These are phyloP conservation scores for Adenanthera pavonina DNA, from an alignment of 306 rosid species.

Conservation along the genomic window DNA sequence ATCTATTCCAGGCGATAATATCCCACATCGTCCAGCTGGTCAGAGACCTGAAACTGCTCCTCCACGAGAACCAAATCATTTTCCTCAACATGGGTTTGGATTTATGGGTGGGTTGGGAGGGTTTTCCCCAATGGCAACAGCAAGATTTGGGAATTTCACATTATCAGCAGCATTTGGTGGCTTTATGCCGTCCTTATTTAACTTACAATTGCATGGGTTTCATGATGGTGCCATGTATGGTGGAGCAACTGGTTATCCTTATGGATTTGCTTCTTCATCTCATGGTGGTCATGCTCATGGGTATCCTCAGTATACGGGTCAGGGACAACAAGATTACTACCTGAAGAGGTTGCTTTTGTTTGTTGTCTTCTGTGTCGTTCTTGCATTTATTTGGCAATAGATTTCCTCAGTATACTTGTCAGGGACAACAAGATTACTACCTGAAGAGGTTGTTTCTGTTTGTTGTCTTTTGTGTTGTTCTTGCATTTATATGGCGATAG, in stretches of 20 bases:
- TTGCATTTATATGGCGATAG: slow-evolving; percentile 78
- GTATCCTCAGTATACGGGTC: slow-evolving; percentile 53
- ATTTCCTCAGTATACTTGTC: slow-evolving; percentile 50
- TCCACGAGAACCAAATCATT: slow-evolving; percentile 64
- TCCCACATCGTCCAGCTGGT: slow-evolving; percentile 84
- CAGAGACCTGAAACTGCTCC: slow-evolving; percentile 89
- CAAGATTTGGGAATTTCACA: slow-evolving; percentile 85
- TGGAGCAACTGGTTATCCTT: slow-evolving; percentile 64
- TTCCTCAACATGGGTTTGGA: slow-evolving; percentile 67
- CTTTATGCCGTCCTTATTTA: slow-evolving; percentile 72
- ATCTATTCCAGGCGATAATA: slow-evolving; percentile 66
- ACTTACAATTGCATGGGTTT: slow-evolving; percentile 77
- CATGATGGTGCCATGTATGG: slow-evolving; percentile 68
- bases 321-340: slow-evolving; percentile 74
- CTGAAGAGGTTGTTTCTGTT: slow-evolving; percentile 71
- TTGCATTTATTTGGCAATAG: slow-evolving; percentile 76
- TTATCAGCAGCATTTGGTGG: slow-evolving; percentile 86
- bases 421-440: slow-evolving; percentile 74
- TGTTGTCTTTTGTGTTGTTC: slow-evolving; percentile 57
- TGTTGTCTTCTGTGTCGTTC: slow-evolving; percentile 58
- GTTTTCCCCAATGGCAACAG: slow-evolving; percentile 66
- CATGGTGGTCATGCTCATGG: slow-evolving; percentile 67
- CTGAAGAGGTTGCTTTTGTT: slow-evolving; percentile 72
- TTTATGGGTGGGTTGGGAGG: slow-evolving; percentile 77
- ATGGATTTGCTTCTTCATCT: slow-evolving; percentile 65